Conservation (phyloP, 768 basidiomycete species). For the Austroboletus eburneus region DNA sequence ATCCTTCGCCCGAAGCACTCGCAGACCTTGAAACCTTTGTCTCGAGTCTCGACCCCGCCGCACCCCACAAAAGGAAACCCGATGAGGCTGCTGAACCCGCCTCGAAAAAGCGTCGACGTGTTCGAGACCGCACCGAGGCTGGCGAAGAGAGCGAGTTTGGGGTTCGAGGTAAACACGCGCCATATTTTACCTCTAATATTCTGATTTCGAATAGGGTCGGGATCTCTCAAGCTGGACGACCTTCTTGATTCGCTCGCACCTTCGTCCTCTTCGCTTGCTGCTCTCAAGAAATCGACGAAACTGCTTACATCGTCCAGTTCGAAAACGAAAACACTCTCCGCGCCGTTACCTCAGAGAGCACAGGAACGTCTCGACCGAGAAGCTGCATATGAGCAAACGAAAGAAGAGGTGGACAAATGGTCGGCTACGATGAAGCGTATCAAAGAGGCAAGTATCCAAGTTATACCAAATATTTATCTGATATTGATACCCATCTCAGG, state of each 20-base stretch:
- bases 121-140: slow-evolving; percentile 72
- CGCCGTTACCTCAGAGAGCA: slow-evolving; percentile 79
- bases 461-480: too few relatives aligned
- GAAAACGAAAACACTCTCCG: slow-evolving; percentile 62
- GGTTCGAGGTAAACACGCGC: slow-evolving; percentile 40
- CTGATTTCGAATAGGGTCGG: slow-evolving; percentile 19
- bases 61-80: slow-evolving; percentile 54
- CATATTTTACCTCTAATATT: neutral
- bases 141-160: slow-evolving; percentile 82
- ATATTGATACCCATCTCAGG: slow-evolving; percentile 39
- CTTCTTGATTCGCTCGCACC: slow-evolving; percentile 69
- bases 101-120: slow-evolving; percentile 49
- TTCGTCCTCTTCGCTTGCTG: slow-evolving; percentile 53
- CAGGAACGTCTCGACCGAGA: slow-evolving; percentile 90
- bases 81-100: slow-evolving; percentile 23
- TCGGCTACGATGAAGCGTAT: slow-evolving; percentile 87
- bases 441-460: slow-evolving; percentile 73
- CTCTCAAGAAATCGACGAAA: slow-evolving; percentile 70
- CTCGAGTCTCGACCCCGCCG: slow-evolving; percentile 52
- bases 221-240: slow-evolving; percentile 65
- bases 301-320: slow-evolving; percentile 49
- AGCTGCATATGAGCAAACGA: slow-evolving; percentile 93
- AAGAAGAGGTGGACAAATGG: slow-evolving; percentile 93
- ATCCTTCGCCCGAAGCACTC: slow-evolving; percentile 52
- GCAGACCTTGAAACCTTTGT: slow-evolving; percentile 72